These are phyloP conservation scores for Ambrosia hybrid DNA, from an alignment of 140 eudicot species.

Conservation along the genomic window DNA sequence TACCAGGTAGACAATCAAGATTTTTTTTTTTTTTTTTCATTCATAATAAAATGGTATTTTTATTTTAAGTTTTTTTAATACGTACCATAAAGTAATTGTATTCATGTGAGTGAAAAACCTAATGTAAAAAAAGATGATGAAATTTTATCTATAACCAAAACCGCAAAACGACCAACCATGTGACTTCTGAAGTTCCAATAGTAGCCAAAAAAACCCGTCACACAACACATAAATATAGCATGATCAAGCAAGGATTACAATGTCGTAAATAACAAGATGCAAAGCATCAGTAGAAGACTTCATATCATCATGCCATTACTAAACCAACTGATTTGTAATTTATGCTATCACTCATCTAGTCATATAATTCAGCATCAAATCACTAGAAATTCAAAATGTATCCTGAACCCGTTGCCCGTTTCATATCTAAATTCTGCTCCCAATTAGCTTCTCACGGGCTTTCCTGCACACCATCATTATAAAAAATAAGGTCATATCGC, in stretches of 20 bases:
- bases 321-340: conserved; percentile 3
- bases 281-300: not conserved
- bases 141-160: too few species aligned
- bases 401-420: not conserved
- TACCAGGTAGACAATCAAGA: too few species aligned
- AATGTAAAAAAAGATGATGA: too few species aligned
- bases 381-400: not conserved
- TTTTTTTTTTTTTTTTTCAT: too few species aligned
- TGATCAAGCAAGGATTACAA: conserved; percentile 1
- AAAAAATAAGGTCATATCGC: too few species aligned
- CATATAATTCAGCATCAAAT: conserved; percentile 3
- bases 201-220: not conserved
- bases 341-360: not conserved
- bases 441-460: not conserved
- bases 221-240: conserved; percentile 8
- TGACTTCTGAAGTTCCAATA: not conserved
- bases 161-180: too few species aligned
- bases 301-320: not conserved
- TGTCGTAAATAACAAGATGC: not conserved
- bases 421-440: not conserved
- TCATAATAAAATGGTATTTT: too few species aligned
- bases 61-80: too few species aligned
- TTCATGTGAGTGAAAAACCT: too few species aligned
- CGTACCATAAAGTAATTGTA: too few species aligned
- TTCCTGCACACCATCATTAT: not conserved